Evolutionary conservation across 371 early-diverging fungal genomes (phyloP).

Genomic region (Mucor piriformis): DNA sequence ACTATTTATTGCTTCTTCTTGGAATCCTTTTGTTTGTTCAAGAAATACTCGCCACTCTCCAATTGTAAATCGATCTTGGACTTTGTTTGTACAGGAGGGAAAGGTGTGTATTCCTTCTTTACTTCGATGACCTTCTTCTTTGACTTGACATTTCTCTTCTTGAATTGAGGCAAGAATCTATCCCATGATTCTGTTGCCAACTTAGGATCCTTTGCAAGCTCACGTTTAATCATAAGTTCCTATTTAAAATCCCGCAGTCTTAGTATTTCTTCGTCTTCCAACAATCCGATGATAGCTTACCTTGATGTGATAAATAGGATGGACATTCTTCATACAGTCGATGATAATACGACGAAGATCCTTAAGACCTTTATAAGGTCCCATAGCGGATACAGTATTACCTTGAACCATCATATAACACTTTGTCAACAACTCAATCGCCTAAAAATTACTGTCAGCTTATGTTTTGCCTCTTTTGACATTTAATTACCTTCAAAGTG

Average conservation of each 20-base stretch:
- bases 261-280: background rate
- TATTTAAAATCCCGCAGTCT: constrained; percentile 8
- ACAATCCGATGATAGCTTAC: constrained; percentile 29
- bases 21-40: constrained; percentile 64
- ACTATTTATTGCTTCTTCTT: constrained; percentile 17
- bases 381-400: constrained; percentile 97
- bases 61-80: constrained; percentile 94
- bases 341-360: constrained; percentile 89
- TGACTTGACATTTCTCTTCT: constrained; percentile 86
- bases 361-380: constrained; percentile 90
- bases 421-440: constrained; percentile 96
- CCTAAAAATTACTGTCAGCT: constrained; percentile 40
- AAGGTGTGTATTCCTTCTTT: constrained; percentile 79
- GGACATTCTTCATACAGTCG: constrained; percentile 99
- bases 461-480: background rate
- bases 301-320: constrained; percentile 99
- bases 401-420: constrained; percentile 98
- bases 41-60: constrained; percentile 96
- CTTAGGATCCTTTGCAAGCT: constrained; percentile 96
- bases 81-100: constrained; percentile 89
- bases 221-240: constrained; percentile 98
- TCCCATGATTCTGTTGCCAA: constrained; percentile 98
- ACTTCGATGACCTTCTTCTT: constrained; percentile 66
- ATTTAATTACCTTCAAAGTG: constrained; percentile 79
- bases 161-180: constrained; percentile 97